Conservation (phyloP, 2,329 filamentous ascomycete species). For the Didymella glomerata region DNA sequence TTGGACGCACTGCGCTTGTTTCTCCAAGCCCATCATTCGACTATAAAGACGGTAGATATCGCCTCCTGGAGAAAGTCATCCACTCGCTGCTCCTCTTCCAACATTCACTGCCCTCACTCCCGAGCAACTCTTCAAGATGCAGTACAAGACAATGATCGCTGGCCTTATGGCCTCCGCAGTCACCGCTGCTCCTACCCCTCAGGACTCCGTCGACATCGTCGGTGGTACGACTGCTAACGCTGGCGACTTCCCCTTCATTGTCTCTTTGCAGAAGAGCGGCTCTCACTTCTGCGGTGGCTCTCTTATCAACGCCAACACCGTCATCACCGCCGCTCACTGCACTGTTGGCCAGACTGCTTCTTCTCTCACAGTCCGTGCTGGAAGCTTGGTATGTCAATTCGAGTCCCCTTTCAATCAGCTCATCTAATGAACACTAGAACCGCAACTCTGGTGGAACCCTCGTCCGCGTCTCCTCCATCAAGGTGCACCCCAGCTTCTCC, state of each 20-base stretch:
- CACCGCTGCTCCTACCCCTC: constrained; percentile 35
- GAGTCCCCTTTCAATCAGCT: too few relatives aligned
- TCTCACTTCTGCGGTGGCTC: constrained; percentile 42
- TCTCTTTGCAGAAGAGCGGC: constrained; percentile 31
- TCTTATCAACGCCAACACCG: constrained; percentile 39
- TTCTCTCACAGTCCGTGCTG: constrained; percentile 31
- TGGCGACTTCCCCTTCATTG: constrained; percentile 44
- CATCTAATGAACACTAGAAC: constrained; percentile 21
- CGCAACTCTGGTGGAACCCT: constrained; percentile 33
- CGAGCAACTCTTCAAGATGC: constrained; percentile 29
- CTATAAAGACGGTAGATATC: constrained; percentile 30
- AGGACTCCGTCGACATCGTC: constrained; percentile 35
- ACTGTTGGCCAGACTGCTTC: constrained; percentile 29
- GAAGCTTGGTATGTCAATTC: constrained; percentile 28
- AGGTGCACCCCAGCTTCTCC: constrained; percentile 34
- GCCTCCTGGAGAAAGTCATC: constrained; percentile 24
- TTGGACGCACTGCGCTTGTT: constrained; percentile 12
- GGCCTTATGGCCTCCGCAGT: constrained; percentile 36
- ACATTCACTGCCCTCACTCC: constrained; percentile 21
- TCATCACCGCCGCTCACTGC: constrained; percentile 44
- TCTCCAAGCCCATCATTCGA: neutral
- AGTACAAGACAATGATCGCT: constrained; percentile 33
- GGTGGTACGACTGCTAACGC: constrained; percentile 35
- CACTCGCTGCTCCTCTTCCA: constrained; percentile 28
- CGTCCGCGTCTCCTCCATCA: constrained; percentile 30